Evolutionary conservation across 179 eudicot genomes (phyloP), one percentile per base, ranked within the genome.

Genomic region (Spergularia azorica): DNA sequence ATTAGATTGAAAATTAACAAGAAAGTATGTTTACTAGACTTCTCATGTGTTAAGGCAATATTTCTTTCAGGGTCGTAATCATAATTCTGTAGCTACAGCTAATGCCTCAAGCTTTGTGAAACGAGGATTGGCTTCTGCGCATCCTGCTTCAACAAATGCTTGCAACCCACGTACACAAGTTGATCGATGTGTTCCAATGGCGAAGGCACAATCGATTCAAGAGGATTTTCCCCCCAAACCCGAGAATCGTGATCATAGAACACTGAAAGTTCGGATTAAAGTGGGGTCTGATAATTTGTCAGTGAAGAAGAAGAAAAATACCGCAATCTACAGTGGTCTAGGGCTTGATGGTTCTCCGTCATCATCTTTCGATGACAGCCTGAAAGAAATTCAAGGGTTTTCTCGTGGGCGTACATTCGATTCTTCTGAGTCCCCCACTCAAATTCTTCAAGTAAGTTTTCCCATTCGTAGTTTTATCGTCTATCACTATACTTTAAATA

Each of bases 301-400:
- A 56, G 83, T 87, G 73, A 80, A 78, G 72, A 90, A 87, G 73
- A 80, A 78, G 72, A 90, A 87, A 82, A 96, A 86, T 80, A 88
- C 92, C 80, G 97, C 87, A 79, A 89, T 96, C 71, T 96, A 92
- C 82, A 87, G 81, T 83, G 98, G 98, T 71, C 99, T 94, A 77
- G 99, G 98, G 66, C 99, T 96, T 54, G 97, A 85, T 85, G 86
- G 83, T 7, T 95, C 99, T 74, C 98, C 99, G 32, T 84, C 99
- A 64, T 83, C 94, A 60, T 94, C 99, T 62, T 73, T 77, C 62
- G 93, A 89, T 50, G 92, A 82, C 60, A 87, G 96, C 75, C 96
- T 89, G 32, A 26, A 26, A 26, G 32, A 26, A 79, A 83, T 91
- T 81, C 89, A 85, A 78, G 91, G 89, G 77, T 67, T 87, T 16